phyloP scores from a whole-genome alignment of 164 flowering plant species.

The Umbilicus rupestris region DNA sequence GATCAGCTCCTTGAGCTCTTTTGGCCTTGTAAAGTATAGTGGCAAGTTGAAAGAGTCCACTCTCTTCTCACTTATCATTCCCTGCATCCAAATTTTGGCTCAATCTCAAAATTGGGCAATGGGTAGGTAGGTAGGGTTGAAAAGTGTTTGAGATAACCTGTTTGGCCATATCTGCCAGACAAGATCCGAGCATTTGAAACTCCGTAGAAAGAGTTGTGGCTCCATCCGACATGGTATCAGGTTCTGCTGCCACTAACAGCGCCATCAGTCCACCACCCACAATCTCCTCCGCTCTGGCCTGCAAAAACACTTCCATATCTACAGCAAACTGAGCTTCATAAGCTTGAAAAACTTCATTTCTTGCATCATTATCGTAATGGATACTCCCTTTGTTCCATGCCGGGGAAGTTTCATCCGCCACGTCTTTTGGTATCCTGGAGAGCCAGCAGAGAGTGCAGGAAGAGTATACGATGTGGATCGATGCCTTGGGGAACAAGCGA shows the following conservation, averaged over 20 bases:
- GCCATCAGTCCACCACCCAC: conserved; percentile 2
- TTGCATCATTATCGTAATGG: neutral
- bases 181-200: conserved; percentile 7
- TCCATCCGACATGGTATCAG: neutral
- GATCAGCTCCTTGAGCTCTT: neutral
- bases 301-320: conserved; percentile 3
- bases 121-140: too few species aligned
- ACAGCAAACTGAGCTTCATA: conserved; percentile 1
- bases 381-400: conserved; percentile 3
- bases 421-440: conserved; percentile 6
- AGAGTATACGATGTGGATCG: neutral
- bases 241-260: neutral
- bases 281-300: neutral
- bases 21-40: neutral
- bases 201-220: neutral
- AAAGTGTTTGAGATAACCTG: neutral
- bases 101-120: neutral
- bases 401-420: neutral
- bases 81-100: conserved; percentile 3
- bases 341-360: conserved; percentile 2
- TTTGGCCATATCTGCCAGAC: conserved; percentile 9
- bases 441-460: conserved; percentile 3
- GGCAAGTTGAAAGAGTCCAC: conserved; percentile 14
- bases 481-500: conserved; percentile 6
- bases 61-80: conserved; percentile 5